A percentile compares a stretch with the other conserved stretches of the same genome.
Evolutionary conservation across 2,329 filamentous ascomycete genomes (phyloP).

Genomic region (Ophiostoma perfectum): DNA sequence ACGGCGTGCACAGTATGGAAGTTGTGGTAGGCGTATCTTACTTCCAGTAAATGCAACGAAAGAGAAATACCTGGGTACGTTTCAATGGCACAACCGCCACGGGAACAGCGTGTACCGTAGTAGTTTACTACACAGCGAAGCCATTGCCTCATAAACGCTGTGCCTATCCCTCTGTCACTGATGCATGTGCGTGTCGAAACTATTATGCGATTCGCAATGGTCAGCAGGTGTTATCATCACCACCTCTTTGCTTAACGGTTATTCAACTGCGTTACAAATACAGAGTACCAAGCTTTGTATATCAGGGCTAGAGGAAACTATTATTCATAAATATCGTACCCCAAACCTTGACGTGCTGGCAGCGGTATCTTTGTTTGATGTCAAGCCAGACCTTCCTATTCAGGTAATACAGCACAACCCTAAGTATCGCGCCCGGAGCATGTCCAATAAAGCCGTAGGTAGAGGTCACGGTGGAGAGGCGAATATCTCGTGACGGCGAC

Average conservation of each 20-base stretch:
- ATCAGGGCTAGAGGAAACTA: conserved; percentile 7
- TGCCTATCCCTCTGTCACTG: too few relatives aligned
- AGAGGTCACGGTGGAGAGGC: neutral
- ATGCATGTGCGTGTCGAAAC: neutral
- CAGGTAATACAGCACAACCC: conserved; percentile 9
- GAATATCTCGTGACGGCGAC: neutral
- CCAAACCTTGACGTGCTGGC: neutral
- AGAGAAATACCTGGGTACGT: too few relatives aligned
- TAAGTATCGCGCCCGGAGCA: neutral
- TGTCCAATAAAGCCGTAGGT: neutral
- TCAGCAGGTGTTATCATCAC: neutral
- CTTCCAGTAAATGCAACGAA: too few relatives aligned
- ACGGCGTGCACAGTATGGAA: too few relatives aligned
- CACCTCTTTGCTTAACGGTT: neutral
- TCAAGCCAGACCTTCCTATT: conserved; percentile 21
- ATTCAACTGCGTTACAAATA: neutral
- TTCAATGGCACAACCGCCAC: too few relatives aligned
- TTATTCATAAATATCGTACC: conserved; percentile 17
- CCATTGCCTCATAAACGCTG: too few relatives aligned
- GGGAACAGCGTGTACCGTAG: too few relatives aligned
- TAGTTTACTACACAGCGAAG: too few relatives aligned
- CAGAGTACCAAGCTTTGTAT: neutral
- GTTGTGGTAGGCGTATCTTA: too few relatives aligned
- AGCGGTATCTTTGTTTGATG: neutral
- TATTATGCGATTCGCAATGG: neutral